phyloP scores from a whole-genome alignment of 495 filamentous ascomycete species.

The Penicillium canariense region DNA sequence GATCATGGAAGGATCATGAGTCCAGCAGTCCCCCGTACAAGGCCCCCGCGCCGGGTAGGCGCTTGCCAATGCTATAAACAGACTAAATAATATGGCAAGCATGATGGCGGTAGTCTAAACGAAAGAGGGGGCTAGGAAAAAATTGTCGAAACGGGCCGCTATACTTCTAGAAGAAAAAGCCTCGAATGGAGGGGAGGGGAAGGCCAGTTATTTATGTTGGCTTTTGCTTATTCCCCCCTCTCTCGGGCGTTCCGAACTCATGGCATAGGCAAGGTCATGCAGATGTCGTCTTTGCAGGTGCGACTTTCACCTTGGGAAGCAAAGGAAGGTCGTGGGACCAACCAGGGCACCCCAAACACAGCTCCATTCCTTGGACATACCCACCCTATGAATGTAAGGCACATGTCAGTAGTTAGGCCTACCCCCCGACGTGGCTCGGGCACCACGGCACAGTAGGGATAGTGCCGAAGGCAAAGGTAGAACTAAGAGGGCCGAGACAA shows the following conservation, averaged over 20 bases:
- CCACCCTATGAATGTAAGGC: constrained; percentile 30
- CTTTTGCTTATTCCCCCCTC: not conserved
- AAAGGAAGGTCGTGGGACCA: constrained; percentile 17
- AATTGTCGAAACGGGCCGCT: not conserved
- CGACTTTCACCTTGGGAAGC: constrained; percentile 11
- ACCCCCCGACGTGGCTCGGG: constrained; percentile 18
- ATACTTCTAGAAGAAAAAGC: not conserved
- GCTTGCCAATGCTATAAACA: constrained; percentile 28
- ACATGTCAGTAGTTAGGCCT: constrained; percentile 24
- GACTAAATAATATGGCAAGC: constrained; percentile 21
- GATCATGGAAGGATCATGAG: constrained; percentile 65
- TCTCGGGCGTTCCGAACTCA: not conserved
- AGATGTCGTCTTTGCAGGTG: constrained; percentile 14
- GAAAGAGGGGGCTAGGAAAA: not conserved
- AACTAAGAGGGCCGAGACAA: too few relatives aligned
- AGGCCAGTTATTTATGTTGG: constrained; percentile 23
- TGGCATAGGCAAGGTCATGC: constrained; percentile 11
- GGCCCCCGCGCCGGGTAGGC: constrained; percentile 52
- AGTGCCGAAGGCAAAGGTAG: constrained; percentile 1
- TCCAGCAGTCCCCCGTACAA: constrained; percentile 58
- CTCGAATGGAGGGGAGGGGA: constrained; percentile 2
- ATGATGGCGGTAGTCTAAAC: constrained; percentile 4
- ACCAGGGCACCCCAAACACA: constrained; percentile 23
- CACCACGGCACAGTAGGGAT: constrained; percentile 25
- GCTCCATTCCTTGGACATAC: constrained; percentile 10